phyloP scores from a whole-genome alignment of 2,329 filamentous ascomycete species.

The Nakataea oryzae region DNA sequence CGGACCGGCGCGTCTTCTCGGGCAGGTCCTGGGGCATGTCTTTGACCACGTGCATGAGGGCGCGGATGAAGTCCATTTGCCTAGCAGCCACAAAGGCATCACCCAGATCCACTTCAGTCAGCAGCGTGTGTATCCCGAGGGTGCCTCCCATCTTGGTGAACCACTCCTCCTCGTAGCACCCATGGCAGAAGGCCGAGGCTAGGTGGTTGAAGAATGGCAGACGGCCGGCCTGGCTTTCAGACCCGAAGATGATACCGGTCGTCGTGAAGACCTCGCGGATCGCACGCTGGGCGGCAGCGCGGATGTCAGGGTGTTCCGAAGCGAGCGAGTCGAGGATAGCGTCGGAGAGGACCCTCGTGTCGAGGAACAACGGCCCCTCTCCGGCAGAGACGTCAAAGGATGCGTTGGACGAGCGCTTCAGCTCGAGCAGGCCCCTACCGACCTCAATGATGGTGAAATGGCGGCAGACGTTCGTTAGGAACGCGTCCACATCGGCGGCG shows the following conservation, averaged over 20 bases:
- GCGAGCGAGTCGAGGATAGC: constrained; percentile 84
- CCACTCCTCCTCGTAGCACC: constrained; percentile 97
- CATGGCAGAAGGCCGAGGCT: constrained; percentile 78
- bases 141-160: constrained; percentile 93
- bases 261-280: constrained; percentile 71
- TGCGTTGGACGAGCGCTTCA: constrained; percentile 68
- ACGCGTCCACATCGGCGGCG: constrained; percentile 60
- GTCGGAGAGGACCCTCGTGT: constrained; percentile 78
- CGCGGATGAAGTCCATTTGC: constrained; percentile 79
- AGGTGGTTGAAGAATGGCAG: constrained; percentile 80
- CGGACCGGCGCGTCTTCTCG: constrained; percentile 74
- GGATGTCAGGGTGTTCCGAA: constrained; percentile 70
- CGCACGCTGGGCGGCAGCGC: constrained; percentile 71
- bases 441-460: constrained; percentile 90
- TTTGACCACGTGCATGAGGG: constrained; percentile 96
- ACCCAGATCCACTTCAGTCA: constrained; percentile 75
- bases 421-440: constrained; percentile 69
- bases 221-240: constrained; percentile 57
- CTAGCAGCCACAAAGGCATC: constrained; percentile 73
- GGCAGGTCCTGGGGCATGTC: constrained; percentile 94
- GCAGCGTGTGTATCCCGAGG: constrained; percentile 77
- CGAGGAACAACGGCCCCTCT: constrained; percentile 78
- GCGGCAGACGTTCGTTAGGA: constrained; percentile 72
- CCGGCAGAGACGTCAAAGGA: constrained; percentile 78
- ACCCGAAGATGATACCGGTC: constrained; percentile 69